Base-by-base conservation (phyloP, 768 basidiomycete species). In the Pleurotus salmoneostramineus region DNA sequence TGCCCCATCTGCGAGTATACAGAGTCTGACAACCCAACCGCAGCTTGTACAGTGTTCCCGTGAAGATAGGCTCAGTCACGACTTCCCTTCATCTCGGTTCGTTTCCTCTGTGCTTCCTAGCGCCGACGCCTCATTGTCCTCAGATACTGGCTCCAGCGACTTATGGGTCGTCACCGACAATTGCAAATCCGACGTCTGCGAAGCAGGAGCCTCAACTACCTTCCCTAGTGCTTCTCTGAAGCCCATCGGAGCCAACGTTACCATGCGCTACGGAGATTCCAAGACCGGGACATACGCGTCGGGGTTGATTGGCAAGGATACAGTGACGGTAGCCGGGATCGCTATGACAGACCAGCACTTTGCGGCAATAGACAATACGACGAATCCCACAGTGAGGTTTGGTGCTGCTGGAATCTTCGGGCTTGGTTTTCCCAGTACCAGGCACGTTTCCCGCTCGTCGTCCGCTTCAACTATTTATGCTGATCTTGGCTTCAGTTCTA, bases 131-230 rank as follows among this genome's bases (percentile, higher is more conserved):
- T 49, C 32, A 46, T 45, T 47, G 44, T 36, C 8, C 10, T 10
- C 50, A 87, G 87, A 89, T 63, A 88, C 88, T 2, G 88, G 88
- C 17, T 89, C 88, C 3, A 82, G 84, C 36, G 87, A 89, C 62
- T 68, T 89, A 6, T 89, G 88, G 88, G 77, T 87, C 4, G 68
- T 84, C 21, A 83, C 85, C 0, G 74, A 81, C 52, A 66, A 69
- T 3, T 88, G 84, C 64, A 63, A 64, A 3, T 59, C 62, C 5
- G 70, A 70, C 6, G 62, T 73, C 2, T 86, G 84, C 66, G 65
- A 66, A 37, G 63, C 68, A 17, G 60, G 68, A 2, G 65, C 61
- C 10, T 68, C 77, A 4, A 62, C 78, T 3, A 71, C 79, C 5
- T 83, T 84, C 60, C 74, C 81, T 4, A 65, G 69, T 5, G 50